Conservation (phyloP, 768 basidiomycete genomes). For the Podaxis sp. region DNA sequence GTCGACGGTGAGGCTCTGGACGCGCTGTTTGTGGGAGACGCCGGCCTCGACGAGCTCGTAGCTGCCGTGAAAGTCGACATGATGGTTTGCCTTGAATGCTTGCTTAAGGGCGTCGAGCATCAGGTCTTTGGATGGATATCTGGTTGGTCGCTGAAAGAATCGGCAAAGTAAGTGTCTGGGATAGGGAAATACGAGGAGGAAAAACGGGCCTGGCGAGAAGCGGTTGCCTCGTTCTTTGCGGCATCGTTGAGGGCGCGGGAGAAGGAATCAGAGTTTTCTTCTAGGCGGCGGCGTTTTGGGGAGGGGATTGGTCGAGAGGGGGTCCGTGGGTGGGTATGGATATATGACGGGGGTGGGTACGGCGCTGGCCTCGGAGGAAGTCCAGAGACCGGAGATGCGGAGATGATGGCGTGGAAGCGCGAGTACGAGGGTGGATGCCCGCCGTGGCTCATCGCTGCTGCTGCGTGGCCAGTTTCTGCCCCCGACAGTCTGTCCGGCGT, state of each 20-base stretch:
- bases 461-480: too few relatives aligned
- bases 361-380: conserved; percentile 18
- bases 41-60: conserved; percentile 31
- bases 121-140: conserved; percentile 27
- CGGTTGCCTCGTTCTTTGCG: conserved; percentile 1
- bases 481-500: too few relatives aligned
- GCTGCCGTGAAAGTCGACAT: conserved; percentile 42
- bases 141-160: conserved; percentile 24
- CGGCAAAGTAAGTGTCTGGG: conserved; percentile 6
- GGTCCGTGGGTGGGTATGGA: conserved; percentile 6
- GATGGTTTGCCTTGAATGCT: conserved; percentile 29
- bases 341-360: conserved; percentile 17
- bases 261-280: neutral
- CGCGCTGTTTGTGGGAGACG: conserved; percentile 38
- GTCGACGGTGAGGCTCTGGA: conserved; percentile 39
- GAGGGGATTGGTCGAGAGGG: conserved; percentile 16
- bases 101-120: conserved; percentile 32
- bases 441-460: too few relatives aligned
- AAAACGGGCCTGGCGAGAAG: conserved; percentile 19
- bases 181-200: neutral
- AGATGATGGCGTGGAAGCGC: conserved; percentile 33
- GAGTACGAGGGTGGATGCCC: conserved; percentile 14
- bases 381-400: conserved; percentile 26
- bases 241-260: neutral
- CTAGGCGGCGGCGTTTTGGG: neutral